Percentiles rank a stretch among this genome's conserved stretches.
phyloP scores from a whole-genome alignment of 495 filamentous ascomycete genomes.

The Hypoxylon lenormandii region DNA sequence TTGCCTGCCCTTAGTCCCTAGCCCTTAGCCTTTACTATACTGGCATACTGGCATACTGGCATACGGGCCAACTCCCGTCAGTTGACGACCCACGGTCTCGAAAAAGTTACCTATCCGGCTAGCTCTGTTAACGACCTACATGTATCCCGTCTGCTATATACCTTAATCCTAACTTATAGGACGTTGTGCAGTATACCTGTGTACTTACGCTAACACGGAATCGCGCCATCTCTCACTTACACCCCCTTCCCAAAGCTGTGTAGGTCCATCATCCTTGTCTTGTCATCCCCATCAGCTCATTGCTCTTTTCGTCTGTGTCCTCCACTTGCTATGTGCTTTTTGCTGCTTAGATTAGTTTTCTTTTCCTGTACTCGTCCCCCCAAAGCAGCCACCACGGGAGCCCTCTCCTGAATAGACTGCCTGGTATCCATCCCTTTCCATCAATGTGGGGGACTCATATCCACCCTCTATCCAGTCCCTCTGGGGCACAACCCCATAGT shows the following conservation, averaged over 20 bases:
- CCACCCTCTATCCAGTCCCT: slow-evolving; percentile 32
- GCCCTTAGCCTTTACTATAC: too few relatives aligned
- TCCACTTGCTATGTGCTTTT: slow-evolving; percentile 35
- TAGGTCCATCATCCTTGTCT: slow-evolving; percentile 44
- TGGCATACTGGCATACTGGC: slow-evolving; percentile 4
- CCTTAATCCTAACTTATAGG: slow-evolving; percentile 28
- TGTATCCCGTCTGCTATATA: neutral
- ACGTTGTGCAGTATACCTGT: slow-evolving; percentile 26
- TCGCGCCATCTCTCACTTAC: slow-evolving; percentile 36
- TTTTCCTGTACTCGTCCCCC: slow-evolving; percentile 15
- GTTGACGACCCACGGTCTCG: slow-evolving; percentile 12
- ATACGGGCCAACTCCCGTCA: slow-evolving; percentile 14
- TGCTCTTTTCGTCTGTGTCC: slow-evolving; percentile 34
- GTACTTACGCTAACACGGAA: slow-evolving; percentile 28
- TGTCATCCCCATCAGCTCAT: slow-evolving; percentile 42
- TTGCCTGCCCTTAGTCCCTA: neutral
- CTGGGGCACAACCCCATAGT: slow-evolving; percentile 44
- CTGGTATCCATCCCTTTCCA: slow-evolving; percentile 35
- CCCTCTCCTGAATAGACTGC: slow-evolving; percentile 16
- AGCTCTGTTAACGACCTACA: slow-evolving; percentile 4
- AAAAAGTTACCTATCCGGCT: slow-evolving; percentile 15
- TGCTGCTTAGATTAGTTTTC: slow-evolving; percentile 14
- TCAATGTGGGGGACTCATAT: slow-evolving; percentile 44
- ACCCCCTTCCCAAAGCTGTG: slow-evolving; percentile 27
- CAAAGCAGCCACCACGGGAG: slow-evolving; percentile 15